phyloP scores from a whole-genome alignment of 164 flowering plant species.

The Magnolia officinalis region DNA sequence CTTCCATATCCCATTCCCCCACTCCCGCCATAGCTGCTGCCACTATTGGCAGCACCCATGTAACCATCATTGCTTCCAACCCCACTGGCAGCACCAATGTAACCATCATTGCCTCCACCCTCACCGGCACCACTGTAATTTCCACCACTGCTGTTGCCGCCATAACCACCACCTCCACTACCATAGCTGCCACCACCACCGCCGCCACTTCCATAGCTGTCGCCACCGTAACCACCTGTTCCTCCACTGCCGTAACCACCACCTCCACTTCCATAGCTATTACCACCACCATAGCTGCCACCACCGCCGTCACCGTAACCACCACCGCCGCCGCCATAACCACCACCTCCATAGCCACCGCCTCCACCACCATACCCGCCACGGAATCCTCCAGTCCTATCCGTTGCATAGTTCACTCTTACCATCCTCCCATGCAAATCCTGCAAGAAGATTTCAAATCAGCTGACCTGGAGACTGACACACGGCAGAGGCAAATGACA shows the following conservation, averaged over 20 bases:
- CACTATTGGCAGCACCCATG: not conserved
- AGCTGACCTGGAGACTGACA: not conserved
- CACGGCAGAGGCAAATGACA: no score
- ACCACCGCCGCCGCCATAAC: conserved; percentile 5
- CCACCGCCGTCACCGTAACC: not conserved
- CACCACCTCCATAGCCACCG: conserved; percentile 16
- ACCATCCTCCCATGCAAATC: conserved; percentile 72
- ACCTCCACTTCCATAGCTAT: not conserved
- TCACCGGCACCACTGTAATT: conserved; percentile 1
- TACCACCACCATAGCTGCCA: not conserved
- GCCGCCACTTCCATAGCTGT: not conserved
- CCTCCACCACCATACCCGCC: conserved; percentile 9
- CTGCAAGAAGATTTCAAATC: conserved; percentile 26
- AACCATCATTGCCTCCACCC: not conserved
- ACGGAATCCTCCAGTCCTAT: conserved; percentile 34
- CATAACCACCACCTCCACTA: not conserved
- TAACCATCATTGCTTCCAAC: not conserved
- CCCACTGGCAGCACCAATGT: not conserved
- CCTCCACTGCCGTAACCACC: not conserved
- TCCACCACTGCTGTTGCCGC: not conserved
- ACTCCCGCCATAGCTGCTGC: not conserved
- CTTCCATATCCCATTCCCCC: conserved; percentile 1
- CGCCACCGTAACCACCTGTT: not conserved
- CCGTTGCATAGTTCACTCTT: conserved; percentile 76
- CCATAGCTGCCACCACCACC: conserved; percentile 9